Percentiles rank a stretch among this genome's conserved stretches.
phyloP scores from a whole-genome alignment of 495 filamentous ascomycete species.

The Penicillium salamii region DNA sequence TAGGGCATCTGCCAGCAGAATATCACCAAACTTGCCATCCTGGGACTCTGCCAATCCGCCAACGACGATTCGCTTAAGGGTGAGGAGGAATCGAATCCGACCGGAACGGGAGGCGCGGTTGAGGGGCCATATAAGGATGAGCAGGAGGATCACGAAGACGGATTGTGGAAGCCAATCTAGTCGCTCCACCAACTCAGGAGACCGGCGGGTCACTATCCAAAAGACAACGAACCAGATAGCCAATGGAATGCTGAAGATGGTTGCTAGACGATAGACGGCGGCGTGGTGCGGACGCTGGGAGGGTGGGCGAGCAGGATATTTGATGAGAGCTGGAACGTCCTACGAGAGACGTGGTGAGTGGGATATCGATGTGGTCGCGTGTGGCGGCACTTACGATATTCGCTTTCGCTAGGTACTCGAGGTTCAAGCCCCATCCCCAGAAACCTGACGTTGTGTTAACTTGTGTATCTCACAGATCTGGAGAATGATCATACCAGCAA shows the following conservation, averaged over 20 bases:
- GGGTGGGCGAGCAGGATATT: conserved; percentile 68
- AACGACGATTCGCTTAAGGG: conserved; percentile 67
- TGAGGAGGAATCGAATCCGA: conserved; percentile 69
- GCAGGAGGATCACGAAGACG: conserved; percentile 66
- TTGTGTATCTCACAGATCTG: no score
- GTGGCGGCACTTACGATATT: conserved; percentile 59
- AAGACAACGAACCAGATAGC: conserved; percentile 69
- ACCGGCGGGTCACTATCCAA: conserved; percentile 74
- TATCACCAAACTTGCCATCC: conserved; percentile 89
- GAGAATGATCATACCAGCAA: conserved; percentile 57
- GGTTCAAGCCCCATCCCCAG: conserved; percentile 87
- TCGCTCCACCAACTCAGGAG: conserved; percentile 60
- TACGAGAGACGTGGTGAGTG: conserved; percentile 20
- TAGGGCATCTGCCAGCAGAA: conserved; percentile 89
- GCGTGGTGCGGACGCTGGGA: conserved; percentile 69
- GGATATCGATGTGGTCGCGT: not conserved
- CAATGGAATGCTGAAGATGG: conserved; percentile 68
- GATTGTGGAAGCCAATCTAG: conserved; percentile 81
- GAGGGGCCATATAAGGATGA: conserved; percentile 70
- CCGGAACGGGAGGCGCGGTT: conserved; percentile 68
- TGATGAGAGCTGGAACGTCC: conserved; percentile 77
- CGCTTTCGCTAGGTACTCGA: conserved; percentile 71
- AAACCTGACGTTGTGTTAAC: conserved; percentile 53
- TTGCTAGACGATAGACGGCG: conserved; percentile 79
- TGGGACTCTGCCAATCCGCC: conserved; percentile 77